Conservation (phyloP, 2,329 filamentous ascomycete genomes). For the Nakataea oryzae region DNA sequence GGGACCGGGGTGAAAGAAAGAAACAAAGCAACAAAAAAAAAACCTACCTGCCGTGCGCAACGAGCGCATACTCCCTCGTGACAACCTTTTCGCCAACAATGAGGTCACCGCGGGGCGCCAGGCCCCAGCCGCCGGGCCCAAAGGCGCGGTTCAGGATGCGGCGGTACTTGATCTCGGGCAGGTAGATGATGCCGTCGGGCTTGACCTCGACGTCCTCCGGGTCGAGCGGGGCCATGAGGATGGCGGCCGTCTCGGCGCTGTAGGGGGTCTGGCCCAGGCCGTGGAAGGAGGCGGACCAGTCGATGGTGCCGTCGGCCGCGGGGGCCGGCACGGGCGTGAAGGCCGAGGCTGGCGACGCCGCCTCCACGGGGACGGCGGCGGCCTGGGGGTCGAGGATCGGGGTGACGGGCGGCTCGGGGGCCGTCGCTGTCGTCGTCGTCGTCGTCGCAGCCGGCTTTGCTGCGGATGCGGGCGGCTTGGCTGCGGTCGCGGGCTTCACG, state of each 20-base stretch:
- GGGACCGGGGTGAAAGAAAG: neutral
- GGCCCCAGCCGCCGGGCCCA: constrained; percentile 89
- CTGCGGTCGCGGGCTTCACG: neutral
- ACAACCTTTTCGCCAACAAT: constrained; percentile 72
- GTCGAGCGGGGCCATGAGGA: constrained; percentile 58
- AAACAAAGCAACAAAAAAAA: neutral
- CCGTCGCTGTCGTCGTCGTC: neutral
- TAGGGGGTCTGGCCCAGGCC: constrained; percentile 66
- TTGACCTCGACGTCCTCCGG: constrained; percentile 87
- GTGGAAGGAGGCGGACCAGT: constrained; percentile 81
- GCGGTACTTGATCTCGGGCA: constrained; percentile 97
- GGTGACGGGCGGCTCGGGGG: constrained; percentile 6
- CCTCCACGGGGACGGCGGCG: constrained; percentile 16
- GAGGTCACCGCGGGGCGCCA: constrained; percentile 78
- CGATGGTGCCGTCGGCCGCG: constrained; percentile 25
- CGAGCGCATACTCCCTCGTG: constrained; percentile 86
- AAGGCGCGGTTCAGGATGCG: constrained; percentile 84
- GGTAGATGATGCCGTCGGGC: constrained; percentile 90
- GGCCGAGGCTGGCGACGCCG: constrained; percentile 19
- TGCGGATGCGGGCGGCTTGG: neutral
- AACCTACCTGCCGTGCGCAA: constrained; percentile 75
- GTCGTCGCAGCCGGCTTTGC: neutral
- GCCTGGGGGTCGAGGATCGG: constrained; percentile 16
- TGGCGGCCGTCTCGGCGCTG: constrained; percentile 53
- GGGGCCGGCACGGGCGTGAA: constrained; percentile 15